Evolutionary conservation across 2,329 filamentous ascomycete species (phyloP).

Genomic region (Ophiocordyceps australis): DNA sequence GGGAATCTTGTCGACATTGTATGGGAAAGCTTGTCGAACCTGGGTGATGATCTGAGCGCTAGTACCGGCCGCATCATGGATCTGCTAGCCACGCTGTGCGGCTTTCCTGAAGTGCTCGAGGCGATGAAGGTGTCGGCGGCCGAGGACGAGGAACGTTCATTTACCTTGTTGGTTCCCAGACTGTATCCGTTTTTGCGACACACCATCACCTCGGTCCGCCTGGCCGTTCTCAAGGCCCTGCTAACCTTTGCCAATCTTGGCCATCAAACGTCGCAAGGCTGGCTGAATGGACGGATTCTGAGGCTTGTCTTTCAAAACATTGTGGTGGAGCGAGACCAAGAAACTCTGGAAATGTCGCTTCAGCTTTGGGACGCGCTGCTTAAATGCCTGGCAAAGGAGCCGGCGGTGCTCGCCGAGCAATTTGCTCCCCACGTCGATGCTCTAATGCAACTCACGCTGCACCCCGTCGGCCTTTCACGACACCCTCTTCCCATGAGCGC

Average conservation of each 20-base stretch:
- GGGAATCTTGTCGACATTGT: conserved; percentile 81
- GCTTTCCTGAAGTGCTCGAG: conserved; percentile 79
- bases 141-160: conserved; percentile 71
- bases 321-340: conserved; percentile 76
- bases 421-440: conserved; percentile 60
- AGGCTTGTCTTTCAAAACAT: conserved; percentile 90
- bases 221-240: conserved; percentile 81
- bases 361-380: conserved; percentile 76
- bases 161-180: conserved; percentile 78
- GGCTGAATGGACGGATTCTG: conserved; percentile 80
- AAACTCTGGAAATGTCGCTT: conserved; percentile 64
- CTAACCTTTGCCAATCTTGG: conserved; percentile 85
- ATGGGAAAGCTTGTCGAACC: conserved; percentile 89
- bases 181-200: conserved; percentile 93
- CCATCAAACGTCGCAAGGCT: conserved; percentile 62
- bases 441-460: conserved; percentile 70
- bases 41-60: conserved; percentile 93
- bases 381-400: conserved; percentile 44
- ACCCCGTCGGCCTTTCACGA: conserved; percentile 81
- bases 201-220: conserved; percentile 88
- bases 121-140: conserved; percentile 86
- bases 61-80: conserved; percentile 99
- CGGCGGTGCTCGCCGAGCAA: conserved; percentile 49
- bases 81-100: conserved; percentile 82
- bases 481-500: conserved; percentile 88